Evolutionary conservation across 768 basidiomycete species (phyloP).

Genomic region (Trametopsis cervina): DNA sequence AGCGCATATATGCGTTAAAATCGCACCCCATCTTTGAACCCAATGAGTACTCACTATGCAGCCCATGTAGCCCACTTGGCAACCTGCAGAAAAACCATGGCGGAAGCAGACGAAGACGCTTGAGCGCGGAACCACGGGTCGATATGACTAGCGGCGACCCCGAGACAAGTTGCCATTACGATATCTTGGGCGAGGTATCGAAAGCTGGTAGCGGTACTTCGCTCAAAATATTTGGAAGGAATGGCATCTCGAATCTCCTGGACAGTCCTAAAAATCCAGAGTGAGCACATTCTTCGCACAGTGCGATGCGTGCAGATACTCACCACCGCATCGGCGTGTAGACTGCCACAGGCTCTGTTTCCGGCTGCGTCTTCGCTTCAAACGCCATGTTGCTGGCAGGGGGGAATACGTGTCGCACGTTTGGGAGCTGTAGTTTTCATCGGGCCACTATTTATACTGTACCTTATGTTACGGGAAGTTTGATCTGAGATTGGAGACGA

Average conservation of each 20-base stretch:
- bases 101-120: no score
- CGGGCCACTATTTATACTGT: no score
- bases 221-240: slow-evolving; percentile 1
- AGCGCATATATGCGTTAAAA: not conserved
- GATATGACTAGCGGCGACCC: not conserved
- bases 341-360: no score
- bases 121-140: not conserved
- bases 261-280: not conserved
- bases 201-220: not conserved
- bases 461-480: no score
- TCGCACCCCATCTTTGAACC: not conserved
- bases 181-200: slow-evolving; percentile 3
- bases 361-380: no score
- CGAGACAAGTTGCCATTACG: not conserved
- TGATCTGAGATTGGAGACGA: no score
- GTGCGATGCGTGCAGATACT: no score
- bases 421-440: no score
- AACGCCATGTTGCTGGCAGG: no score
- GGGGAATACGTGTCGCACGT: no score
- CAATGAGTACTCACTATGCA: slow-evolving; percentile 3
- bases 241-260: slow-evolving; percentile 5
- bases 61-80: not conserved
- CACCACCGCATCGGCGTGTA: no score
- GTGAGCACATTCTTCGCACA: no score
- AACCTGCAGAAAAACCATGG: not conserved